Percentiles rank a stretch among this genome's conserved stretches.
Conservation (phyloP, 495 filamentous ascomycete species). For the Aspergillus egyptiacus region DNA sequence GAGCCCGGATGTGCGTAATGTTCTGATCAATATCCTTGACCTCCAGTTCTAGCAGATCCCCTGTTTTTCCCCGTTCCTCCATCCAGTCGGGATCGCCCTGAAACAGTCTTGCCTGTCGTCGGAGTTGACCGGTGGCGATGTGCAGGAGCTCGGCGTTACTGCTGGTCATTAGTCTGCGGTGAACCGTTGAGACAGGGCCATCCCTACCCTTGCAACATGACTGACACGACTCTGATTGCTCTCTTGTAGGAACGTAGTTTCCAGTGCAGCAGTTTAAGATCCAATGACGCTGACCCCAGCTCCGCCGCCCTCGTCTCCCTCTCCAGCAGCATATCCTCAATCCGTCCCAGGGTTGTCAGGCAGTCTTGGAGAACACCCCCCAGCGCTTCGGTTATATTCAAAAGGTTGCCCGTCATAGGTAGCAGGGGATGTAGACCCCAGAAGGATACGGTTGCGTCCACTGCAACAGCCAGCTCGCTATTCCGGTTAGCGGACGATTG, state of each 20-base stretch:
- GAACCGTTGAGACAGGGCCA: not conserved
- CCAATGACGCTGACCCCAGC: not conserved
- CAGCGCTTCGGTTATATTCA: not conserved
- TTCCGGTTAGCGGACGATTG: constrained; percentile 21
- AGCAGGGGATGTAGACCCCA: not conserved
- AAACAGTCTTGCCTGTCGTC: not conserved
- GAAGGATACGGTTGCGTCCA: not conserved
- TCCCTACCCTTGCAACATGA: not conserved
- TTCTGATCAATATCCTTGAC: not conserved
- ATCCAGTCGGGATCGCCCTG: not conserved
- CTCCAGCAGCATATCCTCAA: not conserved
- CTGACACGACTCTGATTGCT: not conserved
- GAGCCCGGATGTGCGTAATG: not conserved
- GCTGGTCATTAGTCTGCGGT: not conserved
- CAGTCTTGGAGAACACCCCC: not conserved
- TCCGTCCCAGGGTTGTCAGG: not conserved
- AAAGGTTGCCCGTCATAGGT: not conserved
- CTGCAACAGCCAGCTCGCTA: not conserved
- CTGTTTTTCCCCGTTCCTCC: not conserved
- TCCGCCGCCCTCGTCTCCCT: no score
- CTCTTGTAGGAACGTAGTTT: not conserved
- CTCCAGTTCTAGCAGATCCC: not conserved
- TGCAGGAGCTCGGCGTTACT: not conserved
- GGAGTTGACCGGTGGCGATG: not conserved
- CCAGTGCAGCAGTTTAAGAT: not conserved